Evolutionary conservation across 1,284 basidiomycete genomes (phyloP), one percentile per base, ranked within the genome.

Genomic region (Abortiporus biennis): DNA sequence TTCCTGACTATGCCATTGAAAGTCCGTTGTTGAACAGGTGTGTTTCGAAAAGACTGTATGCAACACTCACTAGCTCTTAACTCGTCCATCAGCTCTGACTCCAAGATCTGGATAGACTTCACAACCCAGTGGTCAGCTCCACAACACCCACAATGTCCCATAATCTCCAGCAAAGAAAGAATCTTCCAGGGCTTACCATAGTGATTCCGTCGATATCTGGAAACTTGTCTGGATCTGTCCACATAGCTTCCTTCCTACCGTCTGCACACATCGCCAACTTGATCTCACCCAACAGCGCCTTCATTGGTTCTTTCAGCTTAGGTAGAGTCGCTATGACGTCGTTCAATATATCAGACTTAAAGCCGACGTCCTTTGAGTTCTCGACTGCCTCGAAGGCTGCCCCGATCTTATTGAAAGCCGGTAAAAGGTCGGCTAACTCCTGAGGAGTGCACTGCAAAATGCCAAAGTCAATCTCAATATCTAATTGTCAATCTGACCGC

Each of bases 351-450:
- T 54, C 50, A 1, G 87, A 86, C 22, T 69, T 68, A 52, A 92
- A 82, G 1, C 76, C 74, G 13, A 72, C 69, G 3, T 72, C 67
- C 2, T 68, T 59, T 12, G 65, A 65, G 19, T 56, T 54, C 4
- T 66, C 62, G 11, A 75, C 64, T 1, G 67, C 58, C 16, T 74
- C 70, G 52, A 92, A 92, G 4, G 86, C 76, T 22, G 66, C 66
- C 0, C 80, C 83, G 31, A 95, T 71, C 34, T 82, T 84, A 31
- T 79, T 71, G 46, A 97, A 85, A 2, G 88, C 82, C 4, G 80
- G 71, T 1, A 98, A 70, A 13, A 98, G 69, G 3, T 79, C 67
- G 0, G 81, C 78, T 3, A 98, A 73, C 58, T 99, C 95, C 53
- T 82, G 75, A 0, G 94, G 89, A 0, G 85, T 85, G 43, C 89